Evolutionary conservation across 2,329 filamentous ascomycete species (phyloP), one percentile per base, ranked within the genome.

Genomic region (Botrytis fabae): DNA sequence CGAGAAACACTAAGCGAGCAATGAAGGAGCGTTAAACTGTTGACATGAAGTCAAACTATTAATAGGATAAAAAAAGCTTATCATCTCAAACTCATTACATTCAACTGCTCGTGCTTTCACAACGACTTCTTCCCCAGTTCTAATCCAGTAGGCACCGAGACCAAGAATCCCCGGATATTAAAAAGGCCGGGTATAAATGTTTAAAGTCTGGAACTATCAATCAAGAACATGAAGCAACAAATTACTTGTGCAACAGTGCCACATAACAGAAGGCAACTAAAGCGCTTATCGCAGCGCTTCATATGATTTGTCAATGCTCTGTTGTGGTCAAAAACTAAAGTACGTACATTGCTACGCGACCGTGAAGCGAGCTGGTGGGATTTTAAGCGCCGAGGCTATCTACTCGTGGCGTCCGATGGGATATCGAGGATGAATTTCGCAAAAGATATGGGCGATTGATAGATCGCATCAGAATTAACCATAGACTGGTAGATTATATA

Each of bases 351-450:
- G 25, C 0, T 51, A 51, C 48, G 48, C 48, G 48, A 25, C n/a
- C 48, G 48, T n/a, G 25, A 54, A 54, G 48, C 48, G 25, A 54
- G 48, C 25, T 54, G 25, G 25, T n/a, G 48, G 48, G 25, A 54
- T n/a, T 16, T 14, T 54, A n/a, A 54, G 25, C 48, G 48, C 48
- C 25, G 48, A n/a, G 48, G 48, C 48, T 51, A 4, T 54, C 10
- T 12, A n/a, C 12, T 54, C 12, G 12, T 7, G n/a, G 25, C 14
- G 25, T n/a, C 12, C 12, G 25, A 54, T n/a, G 10, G 20, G 48
- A n/a, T 16, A 7, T n/a, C 3, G 48, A 54, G 25, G 5, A 0
- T n/a, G 14, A 16, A 0, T 16, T n/a, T 7, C n/a, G 48, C 12
- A 14, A 16, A 8, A 0, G 2, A 54, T 3, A 16, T 54, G 25